Base-by-base conservation (phyloP, 345 rosid species). In the Pelargonium nanum region DNA sequence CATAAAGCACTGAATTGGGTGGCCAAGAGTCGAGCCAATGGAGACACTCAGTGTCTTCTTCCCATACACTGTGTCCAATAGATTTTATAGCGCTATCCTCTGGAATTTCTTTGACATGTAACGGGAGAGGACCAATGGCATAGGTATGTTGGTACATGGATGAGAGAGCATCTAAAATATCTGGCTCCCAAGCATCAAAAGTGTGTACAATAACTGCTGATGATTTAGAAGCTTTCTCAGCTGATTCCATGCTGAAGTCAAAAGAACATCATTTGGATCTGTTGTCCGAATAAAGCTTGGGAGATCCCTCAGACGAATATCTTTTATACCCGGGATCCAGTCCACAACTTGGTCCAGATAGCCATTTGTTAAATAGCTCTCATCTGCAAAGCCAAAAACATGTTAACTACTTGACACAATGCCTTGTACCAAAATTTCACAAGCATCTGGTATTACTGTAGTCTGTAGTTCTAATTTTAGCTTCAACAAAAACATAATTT, bases 311-410 rank as follows among this genome's bases (percentile, higher is more conserved):
- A 70, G 57, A 0, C 58, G 55, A 12, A 70, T 70, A 15, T 60
- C 22, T 30, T 61, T 40, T 65, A 70, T 60, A 13, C 63, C 63
- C 7, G 69, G 70, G 53, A 70, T 61, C 74, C 74, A 65, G 53
- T 70, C 65, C 15, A 70, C 21, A 6, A 28, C 28, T 19, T 26
- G 44, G 21, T 70, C 68, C 53, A 72, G n/a, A 22, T 66, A 67
- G 6, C 71, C 71, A 48, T 66, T 67, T 23, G 64, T 64, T 21
- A 72, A 26, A 53, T 63, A 55, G 50, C 59, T 72, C 24, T 52
- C 34, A 67, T 63, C 72, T 72, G 63, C 50, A 25, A 6, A 5
- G n/a, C n/a, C 16, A 57, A 22, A 16, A 53, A 16, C 8, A 4
- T 1, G 23, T 0, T 0, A 53, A 0, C n/a, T n/a, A n/a, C n/a